These are phyloP conservation scores for Melampsora larici-populina DNA, from an alignment of 1,284 basidiomycete genomes.

Conservation along the genomic window DNA sequence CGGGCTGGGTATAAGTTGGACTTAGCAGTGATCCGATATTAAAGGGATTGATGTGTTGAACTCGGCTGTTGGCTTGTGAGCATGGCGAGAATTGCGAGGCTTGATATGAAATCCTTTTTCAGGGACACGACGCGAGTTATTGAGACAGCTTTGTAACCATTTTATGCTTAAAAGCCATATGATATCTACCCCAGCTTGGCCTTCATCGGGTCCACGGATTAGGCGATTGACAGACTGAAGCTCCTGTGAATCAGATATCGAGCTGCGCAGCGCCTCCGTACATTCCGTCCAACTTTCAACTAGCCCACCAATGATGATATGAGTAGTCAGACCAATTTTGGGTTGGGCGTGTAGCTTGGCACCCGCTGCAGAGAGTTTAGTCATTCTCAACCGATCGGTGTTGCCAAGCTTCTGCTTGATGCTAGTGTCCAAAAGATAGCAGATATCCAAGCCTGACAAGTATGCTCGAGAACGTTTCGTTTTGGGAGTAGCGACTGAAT, in stretches of 20 bases:
- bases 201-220: conserved; percentile 15
- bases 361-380: conserved; percentile 25
- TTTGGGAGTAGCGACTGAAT: conserved; percentile 2
- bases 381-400: conserved; percentile 39
- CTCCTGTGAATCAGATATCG: conserved; percentile 16
- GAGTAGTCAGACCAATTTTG: conserved; percentile 26
- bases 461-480: conserved; percentile 22
- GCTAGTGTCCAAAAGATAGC: conserved; percentile 22
- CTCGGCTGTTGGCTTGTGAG: background rate
- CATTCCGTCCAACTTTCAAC: conserved; percentile 26
- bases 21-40: background rate
- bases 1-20: too few relatives aligned
- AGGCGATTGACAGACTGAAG: conserved; percentile 17
- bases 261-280: conserved; percentile 3
- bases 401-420: conserved; percentile 8
- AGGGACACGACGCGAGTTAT: conserved; percentile 5
- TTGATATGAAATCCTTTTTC: conserved; percentile 33
- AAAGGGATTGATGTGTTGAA: background rate
- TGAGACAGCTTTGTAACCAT: conserved; percentile 31
- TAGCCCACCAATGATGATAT: conserved; percentile 23
- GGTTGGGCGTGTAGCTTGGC: conserved; percentile 27
- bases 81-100: conserved; percentile 8
- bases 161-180: conserved; percentile 39
- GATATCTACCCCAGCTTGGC: conserved; percentile 23
- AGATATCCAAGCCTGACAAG: background rate